Percentiles rank a stretch among this genome's conserved stretches.
Conservation (phyloP, 768 basidiomycete species). For the Pulveroboletus sp. region DNA sequence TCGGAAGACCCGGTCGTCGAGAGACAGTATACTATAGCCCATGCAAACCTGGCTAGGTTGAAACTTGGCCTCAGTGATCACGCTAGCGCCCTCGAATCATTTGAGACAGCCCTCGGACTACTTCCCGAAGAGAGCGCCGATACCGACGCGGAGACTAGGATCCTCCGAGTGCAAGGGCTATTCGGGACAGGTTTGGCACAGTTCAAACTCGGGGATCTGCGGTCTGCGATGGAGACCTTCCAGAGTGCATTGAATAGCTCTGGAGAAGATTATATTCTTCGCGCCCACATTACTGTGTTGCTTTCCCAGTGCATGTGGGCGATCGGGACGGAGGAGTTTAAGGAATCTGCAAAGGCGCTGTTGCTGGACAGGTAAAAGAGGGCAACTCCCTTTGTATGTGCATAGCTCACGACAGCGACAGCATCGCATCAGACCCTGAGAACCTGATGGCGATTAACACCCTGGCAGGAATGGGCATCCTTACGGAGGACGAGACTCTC, state of each 20-base stretch:
- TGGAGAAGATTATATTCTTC: conserved; percentile 43
- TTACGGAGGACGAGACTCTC: conserved; percentile 72
- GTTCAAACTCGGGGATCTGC: conserved; percentile 60
- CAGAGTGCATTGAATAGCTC: conserved; percentile 62
- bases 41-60: conserved; percentile 76
- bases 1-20: conserved; percentile 79
- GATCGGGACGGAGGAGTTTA: conserved; percentile 67
- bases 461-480: conserved; percentile 85
- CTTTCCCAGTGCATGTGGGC: conserved; percentile 87
- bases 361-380: conserved; percentile 74
- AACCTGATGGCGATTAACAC: conserved; percentile 79
- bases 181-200: conserved; percentile 72
- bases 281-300: conserved; percentile 70
- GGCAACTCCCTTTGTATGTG: not conserved
- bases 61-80: conserved; percentile 59
- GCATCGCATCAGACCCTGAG: conserved; percentile 73
- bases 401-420: conserved; percentile 32
- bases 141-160: conserved; percentile 30
- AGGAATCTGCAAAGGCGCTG: conserved; percentile 71
- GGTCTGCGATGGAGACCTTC: conserved; percentile 60
- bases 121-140: conserved; percentile 46
- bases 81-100: conserved; percentile 59
- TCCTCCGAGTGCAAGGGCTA: conserved; percentile 57
- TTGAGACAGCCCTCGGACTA: conserved; percentile 69
- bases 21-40: conserved; percentile 73